Base-by-base conservation (phyloP, 192 early-diverging fungal species). In the Coemansia interrupta region DNA sequence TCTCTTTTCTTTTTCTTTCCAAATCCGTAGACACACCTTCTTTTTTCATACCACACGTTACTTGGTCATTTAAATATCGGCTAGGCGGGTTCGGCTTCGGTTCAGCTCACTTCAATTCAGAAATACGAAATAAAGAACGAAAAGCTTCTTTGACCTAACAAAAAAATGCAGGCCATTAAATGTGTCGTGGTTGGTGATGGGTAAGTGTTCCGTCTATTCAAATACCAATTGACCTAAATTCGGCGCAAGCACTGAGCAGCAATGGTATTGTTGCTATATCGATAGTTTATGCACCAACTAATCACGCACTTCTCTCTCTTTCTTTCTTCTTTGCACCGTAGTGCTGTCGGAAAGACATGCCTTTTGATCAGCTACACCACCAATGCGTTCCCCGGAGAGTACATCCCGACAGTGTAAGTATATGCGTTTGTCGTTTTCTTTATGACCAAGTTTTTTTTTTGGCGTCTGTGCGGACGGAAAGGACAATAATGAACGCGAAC, bases 321-420 rank as follows among this genome's bases (percentile, higher is more conserved):
- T 36, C 6, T 36, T 36, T 36, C 10, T 36, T 11, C 9, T 2
- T 36, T 57, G 2, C 22, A 6, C 14, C 59, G 60, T 73, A 92
- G 91, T 86, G 90, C 92, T 42, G 91, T 92, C 56, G 89, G 89
- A 64, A 96, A 98, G 81, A 98, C 96, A 41, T 98, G 96, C 73
- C 87, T 96, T 39, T 79, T 98, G 56, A 98, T 98, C 79, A 87
- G 85, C 79, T 98, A 98, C 83, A 98, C 96, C 15, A 98, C 96
- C 61, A 98, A 98, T 83, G 96, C 96, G 28, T 98, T 98, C 81
- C 96, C 96, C 15, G 96, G 96, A 54, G 96, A 98, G 83, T 98
- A 98, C 70, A 96, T 98, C 70, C 96, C 96, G 51, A 98, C 96
- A 54, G 96, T 98, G 92, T 97, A 92, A 83, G 86, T 73, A 53